Conservation (phyloP, 257 asterid genomes). For the Craterostigma plantagineum region DNA sequence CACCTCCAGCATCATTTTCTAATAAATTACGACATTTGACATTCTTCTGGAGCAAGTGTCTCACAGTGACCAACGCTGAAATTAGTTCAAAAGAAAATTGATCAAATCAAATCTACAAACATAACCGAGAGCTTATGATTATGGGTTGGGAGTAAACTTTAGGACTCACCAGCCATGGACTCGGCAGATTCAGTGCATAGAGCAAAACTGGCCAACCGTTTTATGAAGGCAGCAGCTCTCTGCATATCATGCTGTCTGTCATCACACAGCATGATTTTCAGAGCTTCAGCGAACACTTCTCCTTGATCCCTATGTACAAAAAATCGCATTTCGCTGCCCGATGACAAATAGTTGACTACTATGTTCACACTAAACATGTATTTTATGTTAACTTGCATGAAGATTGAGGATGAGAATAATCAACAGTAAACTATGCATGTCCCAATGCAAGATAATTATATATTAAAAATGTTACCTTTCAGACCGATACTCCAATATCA, state of each 20-base stretch:
- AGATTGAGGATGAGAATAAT: background rate
- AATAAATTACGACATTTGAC: constrained; percentile 72
- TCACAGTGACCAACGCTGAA: constrained; percentile 74
- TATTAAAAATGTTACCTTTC: constrained; percentile 41
- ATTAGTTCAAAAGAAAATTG: background rate
- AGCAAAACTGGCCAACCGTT: constrained; percentile 68
- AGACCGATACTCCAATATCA: constrained; percentile 71
- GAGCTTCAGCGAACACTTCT: constrained; percentile 72
- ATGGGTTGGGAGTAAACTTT: constrained; percentile 1
- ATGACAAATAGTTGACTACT: background rate
- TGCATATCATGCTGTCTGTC: constrained; percentile 94
- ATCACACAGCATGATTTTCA: constrained; percentile 84
- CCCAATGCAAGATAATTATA: background rate
- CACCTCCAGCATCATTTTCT: constrained; percentile 94
- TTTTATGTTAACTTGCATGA: no score
- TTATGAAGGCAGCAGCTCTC: constrained; percentile 92
- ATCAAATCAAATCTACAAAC: background rate
- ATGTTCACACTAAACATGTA: background rate
- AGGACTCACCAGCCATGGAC: constrained; percentile 69
- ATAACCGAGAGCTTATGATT: background rate
- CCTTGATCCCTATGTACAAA: constrained; percentile 58
- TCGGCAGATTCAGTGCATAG: constrained; percentile 72
- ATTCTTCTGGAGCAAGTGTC: constrained; percentile 79
- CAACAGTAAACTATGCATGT: background rate
- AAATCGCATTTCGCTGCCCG: background rate